Conservation (phyloP, 164 flowering plant genomes). For the Saururus chinensis region DNA sequence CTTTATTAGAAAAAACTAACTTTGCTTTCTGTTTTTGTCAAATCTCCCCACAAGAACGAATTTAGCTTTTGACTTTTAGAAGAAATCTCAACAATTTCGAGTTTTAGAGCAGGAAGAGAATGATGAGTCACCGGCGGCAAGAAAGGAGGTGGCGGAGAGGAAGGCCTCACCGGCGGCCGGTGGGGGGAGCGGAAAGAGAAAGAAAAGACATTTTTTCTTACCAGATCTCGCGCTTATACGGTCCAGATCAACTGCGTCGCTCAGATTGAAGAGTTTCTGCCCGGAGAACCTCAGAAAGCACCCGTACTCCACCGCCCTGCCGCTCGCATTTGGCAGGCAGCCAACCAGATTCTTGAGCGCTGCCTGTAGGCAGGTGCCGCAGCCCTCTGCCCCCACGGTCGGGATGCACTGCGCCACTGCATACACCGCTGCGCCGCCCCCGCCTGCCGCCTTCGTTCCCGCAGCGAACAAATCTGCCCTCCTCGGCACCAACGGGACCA, state of each 20-base stretch:
- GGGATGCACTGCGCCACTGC: constrained; percentile 43
- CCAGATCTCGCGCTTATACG: not conserved
- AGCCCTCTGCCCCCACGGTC: constrained; percentile 24
- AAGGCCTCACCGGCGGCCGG: too few relatives aligned
- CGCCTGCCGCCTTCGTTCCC: constrained; percentile 15
- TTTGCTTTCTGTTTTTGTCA: too few relatives aligned
- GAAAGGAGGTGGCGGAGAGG: too few relatives aligned
- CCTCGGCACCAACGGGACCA: constrained; percentile 24
- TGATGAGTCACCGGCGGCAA: too few relatives aligned
- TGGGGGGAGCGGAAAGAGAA: too few relatives aligned
- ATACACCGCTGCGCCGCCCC: constrained; percentile 15
- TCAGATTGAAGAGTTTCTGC: constrained; percentile 24
- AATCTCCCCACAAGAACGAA: too few relatives aligned
- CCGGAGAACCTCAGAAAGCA: constrained; percentile 53
- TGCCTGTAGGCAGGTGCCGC: constrained; percentile 34
- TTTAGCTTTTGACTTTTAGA: too few relatives aligned
- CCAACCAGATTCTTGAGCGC: constrained; percentile 20
- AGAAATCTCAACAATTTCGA: too few relatives aligned
- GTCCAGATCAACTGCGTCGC: constrained; percentile 26
- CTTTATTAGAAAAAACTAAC: too few relatives aligned
- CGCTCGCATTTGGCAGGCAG: constrained; percentile 31
- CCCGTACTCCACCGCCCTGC: constrained; percentile 41
- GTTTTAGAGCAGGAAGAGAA: too few relatives aligned
- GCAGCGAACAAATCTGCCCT: constrained; percentile 23
- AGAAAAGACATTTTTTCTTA: too few relatives aligned